Evolutionary conservation across 2,329 filamentous ascomycete species (phyloP).

Genomic region (Fusarium sp.): DNA sequence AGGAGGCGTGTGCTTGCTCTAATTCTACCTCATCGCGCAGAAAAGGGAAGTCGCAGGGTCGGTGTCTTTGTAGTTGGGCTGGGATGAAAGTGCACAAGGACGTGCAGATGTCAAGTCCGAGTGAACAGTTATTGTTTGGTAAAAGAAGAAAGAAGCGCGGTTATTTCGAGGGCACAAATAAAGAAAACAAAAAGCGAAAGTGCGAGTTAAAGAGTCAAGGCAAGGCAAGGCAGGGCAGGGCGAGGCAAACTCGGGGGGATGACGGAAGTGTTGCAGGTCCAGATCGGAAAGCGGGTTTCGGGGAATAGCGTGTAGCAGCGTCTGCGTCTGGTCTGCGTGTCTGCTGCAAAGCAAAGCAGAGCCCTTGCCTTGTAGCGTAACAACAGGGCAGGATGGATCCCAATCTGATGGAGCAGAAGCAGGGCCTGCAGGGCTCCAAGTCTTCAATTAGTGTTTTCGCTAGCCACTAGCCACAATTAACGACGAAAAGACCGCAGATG

Average conservation of each 20-base stretch:
- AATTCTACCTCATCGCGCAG: conserved; percentile 39
- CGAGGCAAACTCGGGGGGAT: conserved; percentile 37
- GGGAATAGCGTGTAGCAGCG: conserved; percentile 41
- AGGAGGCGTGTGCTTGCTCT: conserved; percentile 26
- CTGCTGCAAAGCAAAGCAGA: neutral
- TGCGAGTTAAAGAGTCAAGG: conserved; percentile 37
- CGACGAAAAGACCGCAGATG: conserved; percentile 9
- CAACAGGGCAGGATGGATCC: neutral
- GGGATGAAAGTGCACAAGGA: conserved; percentile 19
- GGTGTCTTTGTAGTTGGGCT: conserved; percentile 20
- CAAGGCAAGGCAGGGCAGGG: conserved; percentile 27
- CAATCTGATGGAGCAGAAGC: neutral
- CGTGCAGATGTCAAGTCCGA: conserved; percentile 3
- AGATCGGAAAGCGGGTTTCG: conserved; percentile 46
- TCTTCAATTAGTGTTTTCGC: conserved; percentile 29
- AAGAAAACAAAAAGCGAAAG: conserved; percentile 27
- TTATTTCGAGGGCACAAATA: conserved; percentile 12
- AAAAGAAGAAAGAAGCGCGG: conserved; percentile 4
- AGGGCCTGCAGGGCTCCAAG: conserved; percentile 22
- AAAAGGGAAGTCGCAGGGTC: conserved; percentile 17
- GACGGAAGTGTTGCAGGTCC: conserved; percentile 41
- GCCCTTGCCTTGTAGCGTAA: conserved; percentile 32
- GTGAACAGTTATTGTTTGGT: neutral
- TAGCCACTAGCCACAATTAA: conserved; percentile 31
- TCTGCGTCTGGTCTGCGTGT: conserved; percentile 11